A percentile compares a stretch with the other conserved stretches of the same genome.
These are phyloP conservation scores for Cryptococcus jaspeensis DNA, from an alignment of 1,284 basidiomycete genomes.

Conservation along the genomic window DNA sequence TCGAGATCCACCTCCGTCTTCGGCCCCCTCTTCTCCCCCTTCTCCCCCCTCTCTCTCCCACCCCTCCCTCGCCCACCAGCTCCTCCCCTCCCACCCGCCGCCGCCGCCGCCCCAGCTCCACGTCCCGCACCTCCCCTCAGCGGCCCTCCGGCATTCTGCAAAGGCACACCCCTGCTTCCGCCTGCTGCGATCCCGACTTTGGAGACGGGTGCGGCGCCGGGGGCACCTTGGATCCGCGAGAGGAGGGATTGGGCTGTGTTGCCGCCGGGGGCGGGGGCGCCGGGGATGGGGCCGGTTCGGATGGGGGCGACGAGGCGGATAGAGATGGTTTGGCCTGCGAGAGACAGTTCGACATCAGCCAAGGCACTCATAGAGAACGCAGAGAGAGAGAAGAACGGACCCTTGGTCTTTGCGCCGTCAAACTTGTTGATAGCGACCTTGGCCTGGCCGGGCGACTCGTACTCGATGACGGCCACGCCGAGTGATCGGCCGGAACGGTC, in stretches of 20 bases:
- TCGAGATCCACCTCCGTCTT: constrained; percentile 82
- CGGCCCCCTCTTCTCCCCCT: constrained; percentile 57
- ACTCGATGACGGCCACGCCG: constrained; percentile 79
- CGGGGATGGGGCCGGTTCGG: constrained; percentile 4
- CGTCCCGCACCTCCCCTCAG: constrained; percentile 25
- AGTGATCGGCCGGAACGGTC: constrained; percentile 92
- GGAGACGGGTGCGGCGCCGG: background rate
- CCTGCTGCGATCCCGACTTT: no score
- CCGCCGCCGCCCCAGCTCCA: constrained; percentile 5
- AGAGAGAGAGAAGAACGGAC: constrained; percentile 52
- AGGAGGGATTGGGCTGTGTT: constrained; percentile 24
- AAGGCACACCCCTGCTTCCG: no score
- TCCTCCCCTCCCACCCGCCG: constrained; percentile 18
- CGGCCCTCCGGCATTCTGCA: background rate
- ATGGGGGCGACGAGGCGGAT: constrained; percentile 58
- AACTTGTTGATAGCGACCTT: constrained; percentile 80
- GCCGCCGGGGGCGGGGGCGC: background rate
- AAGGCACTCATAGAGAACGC: background rate
- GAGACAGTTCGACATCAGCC: background rate
- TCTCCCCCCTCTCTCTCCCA: constrained; percentile 33
- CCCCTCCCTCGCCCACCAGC: constrained; percentile 36
- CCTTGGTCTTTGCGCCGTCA: constrained; percentile 86
- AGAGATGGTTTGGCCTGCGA: constrained; percentile 73
- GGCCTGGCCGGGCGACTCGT: constrained; percentile 74
- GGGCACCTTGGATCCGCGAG: constrained; percentile 25